Conservation (phyloP, 1,284 basidiomycete species). For the Cryptococcus amylolentus region DNA sequence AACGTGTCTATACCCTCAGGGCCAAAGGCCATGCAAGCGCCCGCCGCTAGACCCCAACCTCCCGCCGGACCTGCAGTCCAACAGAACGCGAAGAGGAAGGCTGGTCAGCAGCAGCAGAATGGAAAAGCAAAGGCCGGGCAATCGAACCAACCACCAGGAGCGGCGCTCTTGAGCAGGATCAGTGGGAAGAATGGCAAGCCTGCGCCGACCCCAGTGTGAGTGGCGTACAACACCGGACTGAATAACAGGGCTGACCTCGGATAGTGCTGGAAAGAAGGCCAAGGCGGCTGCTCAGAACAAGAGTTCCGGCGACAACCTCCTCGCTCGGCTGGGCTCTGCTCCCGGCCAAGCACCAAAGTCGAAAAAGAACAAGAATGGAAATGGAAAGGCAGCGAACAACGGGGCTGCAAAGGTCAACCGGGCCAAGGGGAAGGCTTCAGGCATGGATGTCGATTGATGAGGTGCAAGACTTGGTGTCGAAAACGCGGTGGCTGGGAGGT, state of each 20-base stretch:
- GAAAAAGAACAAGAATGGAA: neutral
- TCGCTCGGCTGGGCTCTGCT: neutral
- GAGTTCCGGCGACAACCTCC: neutral
- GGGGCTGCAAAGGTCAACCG: neutral
- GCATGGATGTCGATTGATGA: no score
- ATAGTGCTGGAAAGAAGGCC: neutral
- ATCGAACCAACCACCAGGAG: neutral
- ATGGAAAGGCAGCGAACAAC: neutral
- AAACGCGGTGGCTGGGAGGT: no score
- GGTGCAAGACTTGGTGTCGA: no score
- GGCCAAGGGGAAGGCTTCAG: no score
- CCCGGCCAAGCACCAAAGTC: neutral
- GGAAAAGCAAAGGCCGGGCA: neutral
- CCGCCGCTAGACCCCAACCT: neutral
- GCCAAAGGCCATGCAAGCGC: neutral
- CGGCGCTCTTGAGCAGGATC: neutral
- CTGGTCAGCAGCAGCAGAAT: neutral
- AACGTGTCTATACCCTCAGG: neutral
- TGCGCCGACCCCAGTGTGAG: neutral
- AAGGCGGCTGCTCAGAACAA: neutral
- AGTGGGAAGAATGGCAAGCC: neutral
- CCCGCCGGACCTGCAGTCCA: neutral
- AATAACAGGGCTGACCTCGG: neutral
- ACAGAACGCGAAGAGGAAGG: neutral
- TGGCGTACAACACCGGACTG: neutral